A percentile compares a stretch with the other conserved stretches of the same genome.
Evolutionary conservation across 345 rosid genomes (phyloP).

Genomic region (Salix exigua): DNA sequence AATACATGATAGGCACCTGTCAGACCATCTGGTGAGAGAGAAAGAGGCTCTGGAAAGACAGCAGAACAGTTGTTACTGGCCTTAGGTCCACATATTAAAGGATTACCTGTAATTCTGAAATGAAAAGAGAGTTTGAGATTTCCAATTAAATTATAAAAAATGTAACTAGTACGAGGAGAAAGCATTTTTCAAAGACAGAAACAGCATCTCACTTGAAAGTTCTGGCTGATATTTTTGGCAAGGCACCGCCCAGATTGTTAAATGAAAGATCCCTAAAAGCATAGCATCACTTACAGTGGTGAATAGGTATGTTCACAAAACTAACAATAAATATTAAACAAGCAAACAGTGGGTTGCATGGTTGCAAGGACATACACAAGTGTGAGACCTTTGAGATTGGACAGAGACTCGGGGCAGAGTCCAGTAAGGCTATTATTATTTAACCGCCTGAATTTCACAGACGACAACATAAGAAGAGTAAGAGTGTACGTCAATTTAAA

Average conservation of each 20-base stretch:
- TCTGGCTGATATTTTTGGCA: constrained; percentile 89
- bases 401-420: constrained; percentile 69
- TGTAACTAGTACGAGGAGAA: neutral
- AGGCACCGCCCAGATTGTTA: constrained; percentile 87
- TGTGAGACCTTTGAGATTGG: constrained; percentile 75
- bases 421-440: constrained; percentile 95
- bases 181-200: constrained; percentile 1
- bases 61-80: constrained; percentile 68
- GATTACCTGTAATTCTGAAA: constrained; percentile 75
- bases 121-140: constrained; percentile 13
- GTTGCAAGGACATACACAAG: constrained; percentile 62
- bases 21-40: constrained; percentile 73
- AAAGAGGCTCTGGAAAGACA: constrained; percentile 88
- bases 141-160: constrained; percentile 2
- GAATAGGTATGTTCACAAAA: neutral
- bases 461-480: constrained; percentile 6
- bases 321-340: neutral
- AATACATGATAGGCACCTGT: constrained; percentile 34
- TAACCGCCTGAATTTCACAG: constrained; percentile 62
- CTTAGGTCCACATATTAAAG: constrained; percentile 75
- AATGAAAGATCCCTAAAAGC: constrained; percentile 78
- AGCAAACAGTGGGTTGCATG: neutral
- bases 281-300: constrained; percentile 3
- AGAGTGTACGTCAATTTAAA: constrained; percentile 2
- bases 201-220: constrained; percentile 74